Evolutionary conservation across 805 yeast genomes (phyloP).

Genomic region (Gaillardinia entomophila): DNA sequence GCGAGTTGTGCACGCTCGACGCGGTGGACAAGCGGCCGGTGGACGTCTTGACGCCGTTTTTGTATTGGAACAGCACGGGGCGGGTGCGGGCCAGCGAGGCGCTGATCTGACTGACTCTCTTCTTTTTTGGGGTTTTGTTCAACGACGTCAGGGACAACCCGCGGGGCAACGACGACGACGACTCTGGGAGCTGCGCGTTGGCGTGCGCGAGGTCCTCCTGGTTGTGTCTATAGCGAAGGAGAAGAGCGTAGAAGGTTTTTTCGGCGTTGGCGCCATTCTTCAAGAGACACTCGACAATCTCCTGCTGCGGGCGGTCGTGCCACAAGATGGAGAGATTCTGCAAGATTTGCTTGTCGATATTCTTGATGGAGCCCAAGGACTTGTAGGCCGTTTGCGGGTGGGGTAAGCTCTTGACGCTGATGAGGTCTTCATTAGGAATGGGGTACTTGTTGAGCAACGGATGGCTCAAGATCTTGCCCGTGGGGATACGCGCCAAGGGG

Average conservation of each 20-base stretch:
- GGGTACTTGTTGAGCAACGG: conserved; percentile 51
- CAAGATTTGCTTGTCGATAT: conserved; percentile 48
- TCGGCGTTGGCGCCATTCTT: conserved; percentile 38
- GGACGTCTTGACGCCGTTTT: conserved; percentile 17
- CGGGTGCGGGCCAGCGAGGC: conserved; percentile 28
- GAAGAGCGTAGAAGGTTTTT: conserved; percentile 41
- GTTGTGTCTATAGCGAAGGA: conserved; percentile 38
- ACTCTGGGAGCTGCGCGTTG: conserved; percentile 11
- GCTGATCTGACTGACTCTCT: conserved; percentile 24
- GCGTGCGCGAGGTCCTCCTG: conserved; percentile 22
- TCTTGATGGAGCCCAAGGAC: conserved; percentile 42
- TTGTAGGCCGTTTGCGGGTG: conserved; percentile 49
- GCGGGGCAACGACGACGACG: conserved; percentile 5
- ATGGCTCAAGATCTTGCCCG: conserved; percentile 58
- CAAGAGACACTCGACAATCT: conserved; percentile 31
- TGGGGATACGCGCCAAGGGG: conserved; percentile 66
- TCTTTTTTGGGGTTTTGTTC: conserved; percentile 16
- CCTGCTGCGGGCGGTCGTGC: conserved; percentile 46
- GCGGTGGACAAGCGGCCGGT: conserved; percentile 21
- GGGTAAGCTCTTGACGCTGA: conserved; percentile 43
- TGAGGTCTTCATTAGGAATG: conserved; percentile 39
- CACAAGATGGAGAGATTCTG: conserved; percentile 52
- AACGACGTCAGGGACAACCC: conserved; percentile 6
- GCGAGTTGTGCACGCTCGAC: conserved; percentile 30
- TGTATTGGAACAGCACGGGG: conserved; percentile 39